phyloP scores from a whole-genome alignment of 1,284 basidiomycete species.

The Moesziomyces parantarcticus region DNA sequence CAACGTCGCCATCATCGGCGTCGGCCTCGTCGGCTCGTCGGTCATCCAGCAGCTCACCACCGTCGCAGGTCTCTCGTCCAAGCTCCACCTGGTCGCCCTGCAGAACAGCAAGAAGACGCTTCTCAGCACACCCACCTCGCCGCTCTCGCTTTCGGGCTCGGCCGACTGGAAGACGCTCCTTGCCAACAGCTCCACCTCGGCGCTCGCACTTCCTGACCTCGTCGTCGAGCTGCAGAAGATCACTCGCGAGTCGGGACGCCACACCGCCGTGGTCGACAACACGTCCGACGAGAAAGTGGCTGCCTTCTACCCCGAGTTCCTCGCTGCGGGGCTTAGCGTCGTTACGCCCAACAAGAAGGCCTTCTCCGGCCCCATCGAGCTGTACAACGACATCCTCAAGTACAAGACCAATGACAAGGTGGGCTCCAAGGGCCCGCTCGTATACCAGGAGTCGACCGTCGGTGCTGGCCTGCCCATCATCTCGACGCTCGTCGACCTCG shows the following conservation, averaged over 20 bases:
- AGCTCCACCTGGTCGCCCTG: conserved; percentile 58
- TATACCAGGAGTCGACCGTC: conserved; percentile 91
- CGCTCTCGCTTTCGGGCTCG: conserved; percentile 27
- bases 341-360: conserved; percentile 99
- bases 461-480: conserved; percentile 95
- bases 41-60: conserved; percentile 64
- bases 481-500: conserved; percentile 87
- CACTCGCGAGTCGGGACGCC: conserved; percentile 47
- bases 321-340: conserved; percentile 83
- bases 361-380: conserved; percentile 78
- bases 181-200: conserved; percentile 36
- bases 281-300: conserved; percentile 89
- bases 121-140: conserved; percentile 41
- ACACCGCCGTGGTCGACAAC: conserved; percentile 87
- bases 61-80: conserved; percentile 41
- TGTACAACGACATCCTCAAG: conserved; percentile 78
- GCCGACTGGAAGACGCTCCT: conserved; percentile 56
- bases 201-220: conserved; percentile 54
- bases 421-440: conserved; percentile 72
- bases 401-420: conserved; percentile 34
- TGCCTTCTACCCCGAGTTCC: conserved; percentile 82
- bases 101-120: conserved; percentile 67
- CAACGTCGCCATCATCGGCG: conserved; percentile 65
- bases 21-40: conserved; percentile 64
- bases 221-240: conserved; percentile 53